Percentiles rank a stretch among this genome's conserved stretches.
These are phyloP conservation scores for Cylindrotheca fusiformis DNA, from an alignment of 108 stramenopile species.

Conservation along the genomic window DNA sequence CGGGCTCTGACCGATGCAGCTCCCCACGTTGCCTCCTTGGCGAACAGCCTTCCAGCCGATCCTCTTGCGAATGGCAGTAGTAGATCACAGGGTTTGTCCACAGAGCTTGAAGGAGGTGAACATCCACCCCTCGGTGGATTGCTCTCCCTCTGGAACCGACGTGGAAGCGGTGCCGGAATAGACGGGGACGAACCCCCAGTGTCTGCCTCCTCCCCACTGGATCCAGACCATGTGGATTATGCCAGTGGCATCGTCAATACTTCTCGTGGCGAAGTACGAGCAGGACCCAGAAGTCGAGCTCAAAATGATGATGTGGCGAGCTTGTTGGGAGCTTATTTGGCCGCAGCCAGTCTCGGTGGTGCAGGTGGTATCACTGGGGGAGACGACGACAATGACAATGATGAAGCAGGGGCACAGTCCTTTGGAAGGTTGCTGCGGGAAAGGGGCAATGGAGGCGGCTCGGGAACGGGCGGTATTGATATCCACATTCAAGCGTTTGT, in stretches of 20 bases:
- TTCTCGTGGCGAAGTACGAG: constrained; percentile 54
- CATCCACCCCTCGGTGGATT: constrained; percentile 31
- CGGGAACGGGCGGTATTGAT: constrained; percentile 66
- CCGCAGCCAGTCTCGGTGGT: constrained; percentile 46
- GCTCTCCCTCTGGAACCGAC: constrained; percentile 40
- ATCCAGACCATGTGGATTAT: constrained; percentile 80
- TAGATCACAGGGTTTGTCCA: constrained; percentile 6
- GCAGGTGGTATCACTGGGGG: constrained; percentile 9
- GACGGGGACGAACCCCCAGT: not conserved
- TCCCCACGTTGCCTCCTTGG: constrained; percentile 76
- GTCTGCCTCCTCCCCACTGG: constrained; percentile 15
- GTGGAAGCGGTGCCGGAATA: constrained; percentile 11
- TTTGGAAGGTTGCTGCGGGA: constrained; percentile 34
- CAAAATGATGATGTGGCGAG: constrained; percentile 32
- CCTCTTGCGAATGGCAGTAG: not conserved
- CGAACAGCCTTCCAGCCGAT: constrained; percentile 47
- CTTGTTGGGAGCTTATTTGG: constrained; percentile 54
- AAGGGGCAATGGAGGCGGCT: constrained; percentile 23
- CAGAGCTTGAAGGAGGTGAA: not conserved
- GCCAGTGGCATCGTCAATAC: constrained; percentile 78
- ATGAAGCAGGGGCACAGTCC: not conserved
- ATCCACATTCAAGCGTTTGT: constrained; percentile 92
- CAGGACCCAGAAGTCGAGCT: constrained; percentile 33
- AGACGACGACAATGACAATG: constrained; percentile 22
- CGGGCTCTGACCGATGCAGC: constrained; percentile 79